phyloP scores from a whole-genome alignment of 2,329 filamentous ascomycete genomes.

The Corinectria fuckeliana region DNA sequence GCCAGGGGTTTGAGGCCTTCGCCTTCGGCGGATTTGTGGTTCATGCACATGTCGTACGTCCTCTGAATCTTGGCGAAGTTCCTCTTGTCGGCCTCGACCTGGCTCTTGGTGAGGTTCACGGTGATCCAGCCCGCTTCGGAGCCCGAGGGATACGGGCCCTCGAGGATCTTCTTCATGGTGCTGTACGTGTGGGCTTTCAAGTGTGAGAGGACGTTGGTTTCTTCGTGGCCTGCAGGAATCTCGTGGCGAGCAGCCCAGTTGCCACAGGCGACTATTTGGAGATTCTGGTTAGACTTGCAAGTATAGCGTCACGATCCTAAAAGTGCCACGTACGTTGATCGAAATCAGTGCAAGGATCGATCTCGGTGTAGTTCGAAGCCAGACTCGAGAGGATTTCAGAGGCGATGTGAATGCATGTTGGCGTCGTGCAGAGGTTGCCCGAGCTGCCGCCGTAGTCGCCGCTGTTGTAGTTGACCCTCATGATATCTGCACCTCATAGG shows the following conservation, averaged over 20 bases:
- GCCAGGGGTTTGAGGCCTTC: constrained; percentile 63
- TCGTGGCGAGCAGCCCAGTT: constrained; percentile 71
- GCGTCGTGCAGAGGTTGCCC: constrained; percentile 27
- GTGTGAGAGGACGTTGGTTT: constrained; percentile 39
- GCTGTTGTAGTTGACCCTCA: background rate
- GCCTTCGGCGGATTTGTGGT: constrained; percentile 63
- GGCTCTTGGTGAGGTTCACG: constrained; percentile 33
- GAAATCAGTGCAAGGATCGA: constrained; percentile 75
- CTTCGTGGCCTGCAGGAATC: constrained; percentile 69
- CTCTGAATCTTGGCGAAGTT: constrained; percentile 72
- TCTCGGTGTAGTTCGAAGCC: constrained; percentile 57
- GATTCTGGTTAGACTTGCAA: background rate
- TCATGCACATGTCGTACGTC: constrained; percentile 70
- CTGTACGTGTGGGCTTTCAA: background rate
- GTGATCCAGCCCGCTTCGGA: constrained; percentile 20
- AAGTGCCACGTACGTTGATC: constrained; percentile 55
- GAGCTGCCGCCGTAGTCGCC: background rate
- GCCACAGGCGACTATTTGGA: constrained; percentile 48
- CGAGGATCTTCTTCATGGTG: constrained; percentile 32
- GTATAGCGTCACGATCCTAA: constrained; percentile 48
- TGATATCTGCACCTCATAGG: no score
- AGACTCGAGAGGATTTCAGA: constrained; percentile 40
- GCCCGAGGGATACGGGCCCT: constrained; percentile 66
- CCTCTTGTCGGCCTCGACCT: constrained; percentile 56
- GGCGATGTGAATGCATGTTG: constrained; percentile 41